These are phyloP conservation scores for Ganoderma leucocontextum DNA, from an alignment of 1,284 basidiomycete genomes.

Conservation along the genomic window DNA sequence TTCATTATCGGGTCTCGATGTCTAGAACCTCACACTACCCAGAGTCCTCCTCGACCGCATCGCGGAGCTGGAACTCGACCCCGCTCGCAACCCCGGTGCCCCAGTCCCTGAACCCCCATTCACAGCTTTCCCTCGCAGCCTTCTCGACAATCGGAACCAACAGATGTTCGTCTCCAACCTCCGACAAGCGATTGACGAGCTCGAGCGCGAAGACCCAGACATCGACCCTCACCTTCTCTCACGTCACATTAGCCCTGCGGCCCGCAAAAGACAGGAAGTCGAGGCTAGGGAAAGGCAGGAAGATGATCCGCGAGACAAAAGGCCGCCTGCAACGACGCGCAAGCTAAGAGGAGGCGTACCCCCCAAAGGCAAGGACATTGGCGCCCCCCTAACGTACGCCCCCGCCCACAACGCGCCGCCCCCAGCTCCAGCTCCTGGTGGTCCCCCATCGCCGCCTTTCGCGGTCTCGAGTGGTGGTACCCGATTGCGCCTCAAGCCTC, in stretches of 20 bases:
- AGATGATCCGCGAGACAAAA: slow-evolving; percentile 51
- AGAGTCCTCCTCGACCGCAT: slow-evolving; percentile 67
- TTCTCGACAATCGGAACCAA: slow-evolving; percentile 48
- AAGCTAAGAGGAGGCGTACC: slow-evolving; percentile 33
- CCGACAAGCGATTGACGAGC: slow-evolving; percentile 56
- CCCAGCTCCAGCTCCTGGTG: slow-evolving; percentile 19
- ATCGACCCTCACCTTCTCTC: slow-evolving; percentile 56
- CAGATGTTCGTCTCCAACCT: slow-evolving; percentile 53
- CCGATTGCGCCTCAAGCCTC: slow-evolving; percentile 50
- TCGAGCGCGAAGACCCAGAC: slow-evolving; percentile 54
- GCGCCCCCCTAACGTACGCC: slow-evolving; percentile 37
- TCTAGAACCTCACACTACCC: slow-evolving; percentile 23
- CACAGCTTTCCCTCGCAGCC: slow-evolving; percentile 57
- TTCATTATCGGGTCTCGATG: slow-evolving; percentile 14
- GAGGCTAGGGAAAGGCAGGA: slow-evolving; percentile 50
- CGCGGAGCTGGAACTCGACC: slow-evolving; percentile 59
- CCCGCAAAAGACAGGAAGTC: slow-evolving; percentile 54
- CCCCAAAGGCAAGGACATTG: slow-evolving; percentile 51
- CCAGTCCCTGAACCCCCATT: slow-evolving; percentile 38
- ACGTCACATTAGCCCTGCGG: slow-evolving; percentile 53
- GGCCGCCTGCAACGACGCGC: slow-evolving; percentile 38
- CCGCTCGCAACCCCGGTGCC: slow-evolving; percentile 35
- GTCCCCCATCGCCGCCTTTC: slow-evolving; percentile 33
- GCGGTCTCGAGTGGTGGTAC: slow-evolving; percentile 53
- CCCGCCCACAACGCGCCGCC: slow-evolving; percentile 31